phyloP scores from a whole-genome alignment of 2,329 filamentous ascomycete species.

The Alternaria brassicicola region DNA sequence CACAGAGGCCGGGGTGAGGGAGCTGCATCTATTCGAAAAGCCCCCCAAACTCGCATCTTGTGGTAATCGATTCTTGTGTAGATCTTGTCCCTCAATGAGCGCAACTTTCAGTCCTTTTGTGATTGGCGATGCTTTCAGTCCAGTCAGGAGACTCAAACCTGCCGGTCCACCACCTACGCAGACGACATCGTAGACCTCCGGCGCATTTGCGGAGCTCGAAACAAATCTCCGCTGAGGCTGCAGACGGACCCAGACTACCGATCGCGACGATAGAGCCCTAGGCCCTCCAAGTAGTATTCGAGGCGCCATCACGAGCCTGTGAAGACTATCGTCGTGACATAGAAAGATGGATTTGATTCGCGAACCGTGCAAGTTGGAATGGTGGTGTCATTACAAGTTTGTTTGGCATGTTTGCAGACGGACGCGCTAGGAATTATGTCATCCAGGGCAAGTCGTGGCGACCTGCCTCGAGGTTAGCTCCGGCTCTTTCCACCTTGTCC shows the following conservation, averaged over 20 bases:
- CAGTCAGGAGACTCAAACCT: constrained; percentile 69
- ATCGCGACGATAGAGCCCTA: constrained; percentile 20
- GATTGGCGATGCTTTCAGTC: constrained; percentile 65
- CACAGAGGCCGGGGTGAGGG: constrained; percentile 87
- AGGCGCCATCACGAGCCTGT: constrained; percentile 41
- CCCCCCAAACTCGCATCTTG: constrained; percentile 66
- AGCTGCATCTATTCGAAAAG: constrained; percentile 95
- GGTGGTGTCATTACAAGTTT: constrained; percentile 34
- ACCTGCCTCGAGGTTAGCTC: not conserved
- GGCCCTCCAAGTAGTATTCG: constrained; percentile 33
- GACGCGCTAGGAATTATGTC: constrained; percentile 8
- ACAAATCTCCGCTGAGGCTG: constrained; percentile 36
- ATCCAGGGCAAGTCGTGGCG: constrained; percentile 1
- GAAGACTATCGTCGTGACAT: constrained; percentile 25
- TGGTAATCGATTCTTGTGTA: constrained; percentile 71
- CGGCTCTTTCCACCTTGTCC: not conserved
- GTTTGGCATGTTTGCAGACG: constrained; percentile 33
- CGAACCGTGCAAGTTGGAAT: constrained; percentile 12
- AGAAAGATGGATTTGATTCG: constrained; percentile 14
- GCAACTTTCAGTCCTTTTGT: constrained; percentile 82
- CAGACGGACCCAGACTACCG: constrained; percentile 21
- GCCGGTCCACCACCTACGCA: constrained; percentile 90
- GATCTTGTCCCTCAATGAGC: constrained; percentile 87
- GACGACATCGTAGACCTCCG: constrained; percentile 90
- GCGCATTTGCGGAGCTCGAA: constrained; percentile 46